Evolutionary conservation across 768 basidiomycete genomes (phyloP).

Genomic region (Pulveroboletus frians): DNA sequence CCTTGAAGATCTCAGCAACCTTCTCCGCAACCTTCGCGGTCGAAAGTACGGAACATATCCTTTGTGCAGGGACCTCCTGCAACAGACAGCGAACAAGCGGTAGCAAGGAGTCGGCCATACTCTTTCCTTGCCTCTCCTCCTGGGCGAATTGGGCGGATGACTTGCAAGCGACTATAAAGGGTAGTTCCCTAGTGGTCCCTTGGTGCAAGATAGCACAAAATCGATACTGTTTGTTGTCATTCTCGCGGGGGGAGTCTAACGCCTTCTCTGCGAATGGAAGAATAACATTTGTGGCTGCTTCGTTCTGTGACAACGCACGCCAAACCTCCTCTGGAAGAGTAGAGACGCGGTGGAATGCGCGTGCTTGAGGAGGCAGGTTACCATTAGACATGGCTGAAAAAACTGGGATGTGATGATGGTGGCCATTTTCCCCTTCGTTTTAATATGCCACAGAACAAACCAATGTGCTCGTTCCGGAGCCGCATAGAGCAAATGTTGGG

Average conservation of each 20-base stretch:
- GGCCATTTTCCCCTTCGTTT: background rate
- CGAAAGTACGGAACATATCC: constrained; percentile 62
- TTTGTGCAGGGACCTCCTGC: constrained; percentile 4
- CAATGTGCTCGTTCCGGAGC: background rate
- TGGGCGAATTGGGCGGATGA: constrained; percentile 9
- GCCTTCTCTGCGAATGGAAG: constrained; percentile 36
- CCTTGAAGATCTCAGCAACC: constrained; percentile 47
- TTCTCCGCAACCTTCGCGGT: constrained; percentile 38
- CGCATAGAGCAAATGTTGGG: background rate
- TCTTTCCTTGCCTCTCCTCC: constrained; percentile 6
- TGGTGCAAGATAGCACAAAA: constrained; percentile 8
- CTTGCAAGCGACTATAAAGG: constrained; percentile 16
- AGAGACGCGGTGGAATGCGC: constrained; percentile 1
- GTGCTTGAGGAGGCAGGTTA: background rate
- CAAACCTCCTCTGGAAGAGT: constrained; percentile 28
- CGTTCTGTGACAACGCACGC: constrained; percentile 24
- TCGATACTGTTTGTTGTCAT: constrained; percentile 3
- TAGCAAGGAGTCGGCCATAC: constrained; percentile 1
- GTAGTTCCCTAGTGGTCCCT: background rate
- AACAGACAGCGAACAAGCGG: constrained; percentile 13
- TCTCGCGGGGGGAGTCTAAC: background rate
- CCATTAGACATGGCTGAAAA: constrained; percentile 15
- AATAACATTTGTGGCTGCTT: constrained; percentile 37
- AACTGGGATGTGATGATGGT: background rate
- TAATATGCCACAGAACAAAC: background rate